These are phyloP conservation scores for Erysimum cheiri DNA, from an alignment of 441 rosid species.

Conservation along the genomic window DNA sequence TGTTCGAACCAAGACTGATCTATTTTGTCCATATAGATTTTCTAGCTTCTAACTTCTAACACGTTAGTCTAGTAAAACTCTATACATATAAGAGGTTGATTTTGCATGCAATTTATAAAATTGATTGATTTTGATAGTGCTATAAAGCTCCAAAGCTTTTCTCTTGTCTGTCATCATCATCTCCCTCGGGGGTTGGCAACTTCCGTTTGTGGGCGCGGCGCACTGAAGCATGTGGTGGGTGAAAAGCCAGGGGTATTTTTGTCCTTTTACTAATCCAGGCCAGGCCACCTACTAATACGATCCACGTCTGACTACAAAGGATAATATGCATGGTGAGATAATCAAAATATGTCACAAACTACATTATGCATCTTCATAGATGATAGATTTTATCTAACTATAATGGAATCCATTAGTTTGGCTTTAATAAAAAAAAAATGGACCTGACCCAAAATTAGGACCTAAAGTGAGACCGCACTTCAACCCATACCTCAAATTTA, in stretches of 20 bases:
- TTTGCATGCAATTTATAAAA: background rate
- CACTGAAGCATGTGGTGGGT: constrained; percentile 30
- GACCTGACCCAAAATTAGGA: no score
- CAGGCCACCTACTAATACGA: background rate
- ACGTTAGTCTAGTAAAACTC: background rate
- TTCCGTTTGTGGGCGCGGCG: constrained; percentile 1
- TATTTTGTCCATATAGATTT: background rate
- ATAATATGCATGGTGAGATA: background rate
- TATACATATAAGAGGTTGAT: background rate
- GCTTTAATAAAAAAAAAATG: no score
- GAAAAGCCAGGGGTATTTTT: background rate
- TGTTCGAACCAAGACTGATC: background rate
- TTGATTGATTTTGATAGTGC: background rate
- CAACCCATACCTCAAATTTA: no score
- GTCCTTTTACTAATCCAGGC: background rate
- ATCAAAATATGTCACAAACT: background rate
- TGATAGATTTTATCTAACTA: background rate
- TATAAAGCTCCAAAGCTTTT: background rate
- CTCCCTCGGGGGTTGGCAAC: constrained; percentile 32
- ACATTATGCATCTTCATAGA: background rate
- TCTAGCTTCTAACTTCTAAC: background rate
- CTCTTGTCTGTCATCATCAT: constrained; percentile 18
- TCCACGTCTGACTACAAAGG: background rate
- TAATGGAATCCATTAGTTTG: no score
- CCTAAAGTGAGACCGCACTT: no score